Base-by-base conservation (phyloP, 2,329 filamentous ascomycete species). In the Ophiostoma australiae region DNA sequence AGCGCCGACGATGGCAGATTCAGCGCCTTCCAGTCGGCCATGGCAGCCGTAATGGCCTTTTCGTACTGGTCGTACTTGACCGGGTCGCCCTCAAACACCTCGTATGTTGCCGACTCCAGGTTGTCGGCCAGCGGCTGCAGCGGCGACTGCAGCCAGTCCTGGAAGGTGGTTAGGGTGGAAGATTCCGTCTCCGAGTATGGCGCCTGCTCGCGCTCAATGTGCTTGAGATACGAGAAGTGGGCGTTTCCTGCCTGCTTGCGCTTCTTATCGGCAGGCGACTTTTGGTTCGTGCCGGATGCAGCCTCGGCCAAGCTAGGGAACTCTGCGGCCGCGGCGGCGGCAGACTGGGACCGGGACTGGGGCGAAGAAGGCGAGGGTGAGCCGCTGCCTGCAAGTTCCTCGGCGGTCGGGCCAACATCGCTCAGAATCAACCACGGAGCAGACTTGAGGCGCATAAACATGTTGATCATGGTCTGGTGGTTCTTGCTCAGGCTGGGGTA, bases 31-130 rank as follows among this genome's bases (percentile, higher is more conserved):
- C 95, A 96, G 77, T 98, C 94, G 15, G 82, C 84, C 73, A 99
- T 84, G 0, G 95, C 94, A 74, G 91, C 88, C 4, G 88, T 87
- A 71, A 96, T 90, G 17, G 95, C 95, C 66, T 86, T 84, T 79
- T 98, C 93, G 78, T 99, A 99, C 85, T 94, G 96, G 74, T 93
- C 89, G 78, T 99, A 99, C 80, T 99, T 99, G 81, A 99, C 91
- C 0, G 95, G 95, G 74, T 99, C 96, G 75, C 96, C 96, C 79
- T 99, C 95, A 77, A 99, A 99, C 1, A 98, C 94, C 78, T 99
- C 95, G 79, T 99, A 99, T 0, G 95, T 99, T 61, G 97, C 91
- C 67, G 93, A 97, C 79, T 99, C 96, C 17, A 99, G 85, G 76
- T 99, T 99, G 79, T 99, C 95, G 0, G 94, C 94, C 17, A 99